Conservation (phyloP, 495 filamentous ascomycete genomes). For the Hypomontagnella submonticulosa region DNA sequence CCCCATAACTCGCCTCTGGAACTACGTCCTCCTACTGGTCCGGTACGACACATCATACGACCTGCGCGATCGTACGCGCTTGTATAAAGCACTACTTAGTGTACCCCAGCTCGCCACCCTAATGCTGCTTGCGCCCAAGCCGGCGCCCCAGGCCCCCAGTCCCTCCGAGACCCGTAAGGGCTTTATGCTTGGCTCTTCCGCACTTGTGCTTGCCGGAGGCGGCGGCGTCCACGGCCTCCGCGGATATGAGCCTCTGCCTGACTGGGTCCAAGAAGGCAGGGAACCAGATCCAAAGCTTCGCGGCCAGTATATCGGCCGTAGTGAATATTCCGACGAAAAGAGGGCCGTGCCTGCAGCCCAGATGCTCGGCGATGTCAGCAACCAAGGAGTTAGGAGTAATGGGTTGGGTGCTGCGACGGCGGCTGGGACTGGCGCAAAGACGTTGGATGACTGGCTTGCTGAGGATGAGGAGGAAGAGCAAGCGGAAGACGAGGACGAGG, state of each 20-base stretch:
- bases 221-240: slow-evolving; percentile 73
- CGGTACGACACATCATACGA: slow-evolving; percentile 96
- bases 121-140: slow-evolving; percentile 92
- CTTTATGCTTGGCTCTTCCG: slow-evolving; percentile 82
- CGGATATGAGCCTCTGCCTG: slow-evolving; percentile 81
- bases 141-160: slow-evolving; percentile 85
- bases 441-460: slow-evolving; percentile 88
- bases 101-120: slow-evolving; percentile 88
- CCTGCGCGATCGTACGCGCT: slow-evolving; percentile 85
- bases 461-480: slow-evolving; percentile 66
- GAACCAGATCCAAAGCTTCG: slow-evolving; percentile 83
- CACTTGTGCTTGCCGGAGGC: slow-evolving; percentile 82
- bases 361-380: slow-evolving; percentile 67
- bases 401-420: slow-evolving; percentile 60
- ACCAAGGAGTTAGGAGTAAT: slow-evolving; percentile 55
- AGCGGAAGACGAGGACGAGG: slow-evolving; percentile 27
- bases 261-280: slow-evolving; percentile 82
- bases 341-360: slow-evolving; percentile 69
- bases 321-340: slow-evolving; percentile 55
- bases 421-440: slow-evolving; percentile 67
- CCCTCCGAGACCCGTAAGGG: slow-evolving; percentile 82
- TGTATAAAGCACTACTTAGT: slow-evolving; percentile 85
- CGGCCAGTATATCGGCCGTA: slow-evolving; percentile 53
- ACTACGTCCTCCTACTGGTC: slow-evolving; percentile 83
- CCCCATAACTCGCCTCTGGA: slow-evolving; percentile 80